Evolutionary conservation across 2,329 filamentous ascomycete species (phyloP), one percentile per base, ranked within the genome.

Genomic region (Scytalidium sp.): DNA sequence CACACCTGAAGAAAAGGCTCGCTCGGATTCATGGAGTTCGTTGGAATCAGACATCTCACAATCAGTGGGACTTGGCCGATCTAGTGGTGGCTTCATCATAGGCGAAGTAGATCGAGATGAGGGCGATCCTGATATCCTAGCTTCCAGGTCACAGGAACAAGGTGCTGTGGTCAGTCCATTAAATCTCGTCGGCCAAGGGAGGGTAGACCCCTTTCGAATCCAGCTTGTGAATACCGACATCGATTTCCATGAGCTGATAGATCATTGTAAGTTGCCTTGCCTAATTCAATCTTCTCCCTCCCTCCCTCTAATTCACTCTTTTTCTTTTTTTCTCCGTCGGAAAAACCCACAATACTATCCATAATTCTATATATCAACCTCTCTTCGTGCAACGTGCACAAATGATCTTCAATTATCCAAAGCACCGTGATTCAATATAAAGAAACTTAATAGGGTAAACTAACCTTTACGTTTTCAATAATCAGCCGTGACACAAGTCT

Each of bases 231-330:
- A 32, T 44, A 21, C 21, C 2, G 20, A 45, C 19, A 20, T 20
- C 17, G 41, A 39, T 27, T 22, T 41, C 11, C 47, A 48, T 19
- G 50, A 52, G 17, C 36, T 52, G 19, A 47, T 52, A 6, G 50
- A 52, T 17, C 44, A 52, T 27, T 50, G 50, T 52, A 39, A 50
- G 50, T 36, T 36, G 32, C 17, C 17, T 36, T n/a, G 25, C 25
- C 13, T 13, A 7, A 7, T 27, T 27, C 25, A 27, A 36, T n/a
- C 32, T 36, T 36, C 22, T 27, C 23, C 9, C 32, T 8, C 15
- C 10, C 19, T 2, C 10, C n/a, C 8, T 15, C 36, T 19, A 3
- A 21, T 21, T 22, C 29, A 8, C 32, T 4, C 32, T 27, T 27
- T 27, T 27, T 27, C 25, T 13, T 27, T 13, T 27, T 13, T 27